These are phyloP conservation scores for Abelmoschus esculentus DNA, from an alignment of 345 rosid species.

Conservation along the genomic window DNA sequence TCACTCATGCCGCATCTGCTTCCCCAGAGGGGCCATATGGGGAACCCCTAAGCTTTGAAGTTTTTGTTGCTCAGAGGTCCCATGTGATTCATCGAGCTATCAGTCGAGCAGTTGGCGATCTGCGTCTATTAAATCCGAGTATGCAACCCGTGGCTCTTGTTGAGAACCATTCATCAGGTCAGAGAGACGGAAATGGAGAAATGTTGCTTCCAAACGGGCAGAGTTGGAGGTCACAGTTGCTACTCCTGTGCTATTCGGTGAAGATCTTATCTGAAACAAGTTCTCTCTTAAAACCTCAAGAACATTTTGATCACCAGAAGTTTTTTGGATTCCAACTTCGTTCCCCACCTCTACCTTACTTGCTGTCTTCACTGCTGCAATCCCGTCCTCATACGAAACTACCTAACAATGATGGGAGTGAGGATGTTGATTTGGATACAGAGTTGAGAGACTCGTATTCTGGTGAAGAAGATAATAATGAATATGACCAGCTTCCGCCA, in stretches of 20 bases:
- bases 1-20: conserved; percentile 62
- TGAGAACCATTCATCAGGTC: conserved; percentile 45
- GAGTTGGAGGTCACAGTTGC: conserved; percentile 49
- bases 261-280: conserved; percentile 42
- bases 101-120: conserved; percentile 45
- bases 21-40: conserved; percentile 46
- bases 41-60: conserved; percentile 40
- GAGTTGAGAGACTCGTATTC: conserved; percentile 28
- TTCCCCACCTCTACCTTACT: conserved; percentile 33
- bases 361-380: conserved; percentile 43
- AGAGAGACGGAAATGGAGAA: conserved; percentile 22
- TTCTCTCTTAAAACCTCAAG: conserved; percentile 22
- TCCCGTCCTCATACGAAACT: conserved; percentile 31
- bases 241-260: conserved; percentile 53
- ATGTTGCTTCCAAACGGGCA: conserved; percentile 34
- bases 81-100: conserved; percentile 39
- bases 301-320: conserved; percentile 22
- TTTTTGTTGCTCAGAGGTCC: conserved; percentile 41
- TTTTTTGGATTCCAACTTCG: conserved; percentile 24
- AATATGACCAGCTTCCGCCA: conserved; percentile 38
- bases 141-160: conserved; percentile 47
- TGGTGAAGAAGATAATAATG: conserved; percentile 23
- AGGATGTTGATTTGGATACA: conserved; percentile 24
- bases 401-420: conserved; percentile 22
- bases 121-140: conserved; percentile 28